phyloP scores from a whole-genome alignment of 768 basidiomycete species.

The Cyclocybe aegerita region DNA sequence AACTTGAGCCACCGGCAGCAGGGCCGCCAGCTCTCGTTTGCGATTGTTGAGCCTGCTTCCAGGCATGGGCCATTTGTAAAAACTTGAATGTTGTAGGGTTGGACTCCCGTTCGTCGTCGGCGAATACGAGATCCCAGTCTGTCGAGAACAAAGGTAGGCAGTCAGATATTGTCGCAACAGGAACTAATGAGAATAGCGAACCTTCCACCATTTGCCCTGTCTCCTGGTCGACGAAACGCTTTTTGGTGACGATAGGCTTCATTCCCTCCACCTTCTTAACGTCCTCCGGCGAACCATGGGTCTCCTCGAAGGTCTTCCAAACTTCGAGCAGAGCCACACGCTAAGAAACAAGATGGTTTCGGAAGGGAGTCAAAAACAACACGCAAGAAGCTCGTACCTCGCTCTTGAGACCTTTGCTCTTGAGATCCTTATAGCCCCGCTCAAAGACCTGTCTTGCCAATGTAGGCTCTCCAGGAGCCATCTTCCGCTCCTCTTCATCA shows the following conservation, averaged over 20 bases:
- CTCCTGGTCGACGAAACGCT: conserved; percentile 73
- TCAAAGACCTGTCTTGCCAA: conserved; percentile 81
- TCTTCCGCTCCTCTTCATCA: conserved; percentile 48
- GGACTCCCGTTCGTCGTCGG: conserved; percentile 92
- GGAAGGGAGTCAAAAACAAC: neutral
- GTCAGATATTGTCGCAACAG: conserved; percentile 46
- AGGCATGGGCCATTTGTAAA: conserved; percentile 91
- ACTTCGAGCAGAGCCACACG: conserved; percentile 90
- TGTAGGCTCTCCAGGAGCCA: conserved; percentile 68
- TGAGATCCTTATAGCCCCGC: conserved; percentile 85
- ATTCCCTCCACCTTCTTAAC: conserved; percentile 82
- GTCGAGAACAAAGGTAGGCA: conserved; percentile 69
- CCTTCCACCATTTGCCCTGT: conserved; percentile 88
- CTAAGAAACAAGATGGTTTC: conserved; percentile 35
- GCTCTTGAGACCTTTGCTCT: conserved; percentile 76
- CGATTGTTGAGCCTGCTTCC: conserved; percentile 86
- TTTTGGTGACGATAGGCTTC: conserved; percentile 69
- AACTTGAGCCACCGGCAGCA: conserved; percentile 44
- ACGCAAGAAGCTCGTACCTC: conserved; percentile 55
- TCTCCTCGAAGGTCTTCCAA: conserved; percentile 93
- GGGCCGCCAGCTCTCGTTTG: conserved; percentile 87
- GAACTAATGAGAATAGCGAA: conserved; percentile 27
- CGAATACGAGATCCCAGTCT: conserved; percentile 96
- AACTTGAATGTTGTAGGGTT: conserved; percentile 96
- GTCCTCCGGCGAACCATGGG: conserved; percentile 70